Base-by-base conservation (phyloP, 139 green algal species). In the Limnomonas spitsbergensis region DNA sequence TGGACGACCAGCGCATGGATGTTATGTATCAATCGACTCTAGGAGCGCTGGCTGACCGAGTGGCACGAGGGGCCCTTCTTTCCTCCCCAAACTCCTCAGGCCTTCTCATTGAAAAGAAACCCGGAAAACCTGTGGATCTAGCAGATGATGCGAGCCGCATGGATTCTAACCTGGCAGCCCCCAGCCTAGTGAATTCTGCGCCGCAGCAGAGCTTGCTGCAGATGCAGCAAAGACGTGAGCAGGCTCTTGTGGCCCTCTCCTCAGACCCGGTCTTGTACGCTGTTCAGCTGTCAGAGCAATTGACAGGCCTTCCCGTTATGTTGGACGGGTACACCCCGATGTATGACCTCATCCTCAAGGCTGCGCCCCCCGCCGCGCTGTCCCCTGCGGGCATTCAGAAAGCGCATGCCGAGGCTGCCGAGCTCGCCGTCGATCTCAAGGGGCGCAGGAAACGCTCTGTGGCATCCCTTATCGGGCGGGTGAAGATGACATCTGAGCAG, bases 311-410 rank as follows among this genome's bases (percentile, higher is more conserved):
- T 35, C 70, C 80, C 0, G 73, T 81, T 37, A 29, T 68, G 4
- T 31, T 72, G 39, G 35, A 74, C 3, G 82, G 85, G n/a, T 88
- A 78, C 38, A 37, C 54, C 53, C 71, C 78, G 0, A 72, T 82
- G 53, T 86, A 88, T 42, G 85, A 88, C 39, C 38, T 73, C 31
- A n/a, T 83, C 38, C 69, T 83, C 24, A 47, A 83, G 53, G 82
- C 80, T 14, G 85, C 69, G 36, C 83, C 86, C 20, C 77, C 83
- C 6, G 81, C 77, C 31, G 86, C 86, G n/a, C 69, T 90, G 1
- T 87, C 80, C 3, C 81, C 83, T 27, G 83, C 78, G 68, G 83
- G 78, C 35, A 68, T 90, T 0, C 14, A 27, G 4, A 54, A 83
- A 40, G 84, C 68, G 2, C 84, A 85, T 40, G 34, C 42, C 35